Percentiles rank a stretch among this genome's conserved stretches.
phyloP scores from a whole-genome alignment of 2,329 filamentous ascomycete genomes.

The Pestalotiopsis sp. region DNA sequence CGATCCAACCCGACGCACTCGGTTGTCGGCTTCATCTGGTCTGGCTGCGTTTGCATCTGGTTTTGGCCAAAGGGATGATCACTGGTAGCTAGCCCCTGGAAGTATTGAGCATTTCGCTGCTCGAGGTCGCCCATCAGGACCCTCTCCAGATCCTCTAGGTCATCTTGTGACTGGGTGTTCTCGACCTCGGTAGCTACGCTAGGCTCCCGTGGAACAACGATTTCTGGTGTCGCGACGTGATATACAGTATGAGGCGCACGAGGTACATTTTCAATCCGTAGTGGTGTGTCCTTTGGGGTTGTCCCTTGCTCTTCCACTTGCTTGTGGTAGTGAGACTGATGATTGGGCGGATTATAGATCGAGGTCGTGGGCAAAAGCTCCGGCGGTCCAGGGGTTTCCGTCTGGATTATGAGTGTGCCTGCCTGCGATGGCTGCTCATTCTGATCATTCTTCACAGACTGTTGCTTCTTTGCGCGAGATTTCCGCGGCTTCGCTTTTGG shows the following conservation, averaged over 20 bases:
- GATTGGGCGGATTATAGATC: constrained; percentile 39
- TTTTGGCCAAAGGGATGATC: constrained; percentile 16
- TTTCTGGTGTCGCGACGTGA: not conserved
- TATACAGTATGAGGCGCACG: not conserved
- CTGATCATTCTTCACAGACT: constrained; percentile 14
- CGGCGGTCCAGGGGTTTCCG: constrained; percentile 43
- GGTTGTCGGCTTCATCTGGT: constrained; percentile 8
- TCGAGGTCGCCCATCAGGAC: constrained; percentile 19
- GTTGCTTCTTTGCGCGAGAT: constrained; percentile 30
- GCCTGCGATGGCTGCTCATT: constrained; percentile 7
- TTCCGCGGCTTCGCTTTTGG: constrained; percentile 29
- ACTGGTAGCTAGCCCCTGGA: constrained; percentile 18
- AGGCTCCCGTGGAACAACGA: not conserved
- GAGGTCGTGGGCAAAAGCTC: constrained; percentile 43
- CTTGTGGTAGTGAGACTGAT: not conserved
- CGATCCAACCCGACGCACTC: constrained; percentile 9
- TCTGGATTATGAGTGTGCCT: constrained; percentile 36
- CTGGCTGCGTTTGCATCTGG: constrained; percentile 10
- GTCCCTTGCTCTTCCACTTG: not conserved
- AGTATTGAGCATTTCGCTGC: constrained; percentile 21
- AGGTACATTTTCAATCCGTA: not conserved
- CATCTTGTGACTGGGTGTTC: constrained; percentile 12
- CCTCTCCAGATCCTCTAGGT: constrained; percentile 21
- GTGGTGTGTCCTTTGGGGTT: not conserved
- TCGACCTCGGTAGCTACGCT: constrained; percentile 12